Evolutionary conservation across 352 stramenopile species (phyloP).

Genomic region (Phytophthora boehmeriae): DNA sequence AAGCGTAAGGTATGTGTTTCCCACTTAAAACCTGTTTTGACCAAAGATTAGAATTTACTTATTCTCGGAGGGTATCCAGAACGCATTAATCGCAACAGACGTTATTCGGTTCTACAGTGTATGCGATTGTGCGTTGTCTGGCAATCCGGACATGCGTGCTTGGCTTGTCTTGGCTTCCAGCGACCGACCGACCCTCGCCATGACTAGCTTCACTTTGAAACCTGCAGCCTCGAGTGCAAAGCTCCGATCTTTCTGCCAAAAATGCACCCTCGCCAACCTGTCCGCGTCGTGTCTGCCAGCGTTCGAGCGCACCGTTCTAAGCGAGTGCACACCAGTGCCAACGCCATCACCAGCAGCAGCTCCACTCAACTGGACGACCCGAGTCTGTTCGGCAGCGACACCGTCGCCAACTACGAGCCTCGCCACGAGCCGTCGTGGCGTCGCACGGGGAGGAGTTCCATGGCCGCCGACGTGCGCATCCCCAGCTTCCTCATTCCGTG

Average conservation of each 20-base stretch:
- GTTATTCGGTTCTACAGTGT: not conserved
- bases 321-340: slow-evolving; percentile 18
- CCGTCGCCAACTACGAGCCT: not conserved
- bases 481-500: slow-evolving; percentile 64
- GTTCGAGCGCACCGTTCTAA: slow-evolving; percentile 11
- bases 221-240: slow-evolving; percentile 12
- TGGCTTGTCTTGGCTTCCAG: slow-evolving; percentile 22
- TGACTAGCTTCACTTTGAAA: slow-evolving; percentile 24
- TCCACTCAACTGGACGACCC: slow-evolving; percentile 6
- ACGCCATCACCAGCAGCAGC: slow-evolving; percentile 6
- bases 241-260: not conserved
- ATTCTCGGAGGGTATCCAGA: not conserved
- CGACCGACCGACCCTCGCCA: slow-evolving; percentile 2
- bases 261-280: slow-evolving; percentile 21
- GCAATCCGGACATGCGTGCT: slow-evolving; percentile 26
- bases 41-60: not conserved
- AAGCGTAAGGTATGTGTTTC: not conserved
- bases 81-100: slow-evolving; percentile 1
- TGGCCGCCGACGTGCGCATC: slow-evolving; percentile 51
- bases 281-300: slow-evolving; percentile 17
- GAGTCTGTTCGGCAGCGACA: not conserved
- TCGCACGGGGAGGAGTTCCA: slow-evolving; percentile 30
- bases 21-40: too few species aligned
- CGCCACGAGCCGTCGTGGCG: slow-evolving; percentile 31
- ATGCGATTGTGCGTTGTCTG: not conserved